Evolutionary conservation across 805 yeast genomes (phyloP), one percentile per base, ranked within the genome.

Genomic region (Ogataea neopini): DNA sequence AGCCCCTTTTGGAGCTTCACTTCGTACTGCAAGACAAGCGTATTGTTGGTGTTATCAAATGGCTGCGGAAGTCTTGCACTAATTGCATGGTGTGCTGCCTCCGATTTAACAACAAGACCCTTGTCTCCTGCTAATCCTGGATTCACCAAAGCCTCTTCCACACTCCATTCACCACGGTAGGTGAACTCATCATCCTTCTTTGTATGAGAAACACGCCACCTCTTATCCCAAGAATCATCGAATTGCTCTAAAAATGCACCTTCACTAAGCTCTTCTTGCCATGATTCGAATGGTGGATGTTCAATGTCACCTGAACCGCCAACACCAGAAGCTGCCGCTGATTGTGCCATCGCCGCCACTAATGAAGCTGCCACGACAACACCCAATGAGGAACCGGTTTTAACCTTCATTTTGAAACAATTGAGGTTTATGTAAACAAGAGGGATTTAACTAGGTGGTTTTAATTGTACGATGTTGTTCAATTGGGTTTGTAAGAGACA

Each of bases 21-120:
- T 67, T 91, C 97, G 66, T 88, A 91, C 69, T 91, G 97, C 35
- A 89, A 69, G 8, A 91, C 96, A 52, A 91, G 72, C 13, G 88
- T 82, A 48, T 80, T 72, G 55, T 75, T 76, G 9, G 72, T 77
- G 65, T 83, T 84, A 62, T 77, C 76, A 48, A 90, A 74, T 2
- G 83, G 77, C 22, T 65, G 48, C 15, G 79, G 79, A 46, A 91
- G 74, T 51, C 72, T 66, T 45, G 81, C 79, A 33, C 88, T 81
- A 56, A 91, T 87, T 36, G 95, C 96, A 64, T 88, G 90, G 61
- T 81, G 88, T 19, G 88, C 84, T 34, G 95, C 90, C 40, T 83
- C 81, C 15, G 84, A 70, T 61, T 84, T 85, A 64, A 85, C 76
- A 3, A 87, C 92, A 45, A 91, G 76, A 5, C 95, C 96, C 52